phyloP scores from a whole-genome alignment of 1,284 basidiomycete species.

The Cryptococcus deneoformans region DNA sequence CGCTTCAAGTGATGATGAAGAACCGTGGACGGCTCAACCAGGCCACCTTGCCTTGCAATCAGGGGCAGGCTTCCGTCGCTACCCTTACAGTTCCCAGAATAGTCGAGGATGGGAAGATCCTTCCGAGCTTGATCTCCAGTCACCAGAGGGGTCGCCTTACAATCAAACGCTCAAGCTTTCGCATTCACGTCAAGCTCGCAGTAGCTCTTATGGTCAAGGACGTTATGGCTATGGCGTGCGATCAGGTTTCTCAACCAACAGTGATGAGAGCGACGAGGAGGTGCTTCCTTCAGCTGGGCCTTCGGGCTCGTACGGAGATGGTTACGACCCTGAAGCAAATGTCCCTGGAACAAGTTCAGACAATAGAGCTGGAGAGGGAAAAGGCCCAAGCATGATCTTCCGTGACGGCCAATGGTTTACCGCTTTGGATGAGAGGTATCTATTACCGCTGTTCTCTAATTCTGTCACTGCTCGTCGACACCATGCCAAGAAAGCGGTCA shows the following conservation, averaged over 20 bases:
- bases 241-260: constrained; percentile 43
- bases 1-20: constrained; percentile 75
- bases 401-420: constrained; percentile 88
- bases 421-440: constrained; percentile 87
- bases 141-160: constrained; percentile 28
- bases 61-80: constrained; percentile 30
- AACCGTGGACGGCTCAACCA: constrained; percentile 47
- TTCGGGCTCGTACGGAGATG: constrained; percentile 51
- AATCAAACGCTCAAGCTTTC: neutral
- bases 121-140: constrained; percentile 33
- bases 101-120: constrained; percentile 39
- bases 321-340: constrained; percentile 13
- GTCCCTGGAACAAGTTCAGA: constrained; percentile 42
- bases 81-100: constrained; percentile 33
- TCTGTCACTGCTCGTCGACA: constrained; percentile 84
- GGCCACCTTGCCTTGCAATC: constrained; percentile 34
- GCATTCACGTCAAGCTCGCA: neutral
- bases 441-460: constrained; percentile 93
- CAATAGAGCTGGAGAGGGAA: constrained; percentile 53
- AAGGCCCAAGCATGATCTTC: constrained; percentile 49
- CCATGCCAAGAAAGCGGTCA: constrained; percentile 66
- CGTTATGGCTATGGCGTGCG: constrained; percentile 18
- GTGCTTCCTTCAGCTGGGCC: constrained; percentile 61
- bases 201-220: neutral
- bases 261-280: constrained; percentile 66